Evolutionary conservation across 495 filamentous ascomycete species (phyloP).

Genomic region (Aspergillus homomorphus): DNA sequence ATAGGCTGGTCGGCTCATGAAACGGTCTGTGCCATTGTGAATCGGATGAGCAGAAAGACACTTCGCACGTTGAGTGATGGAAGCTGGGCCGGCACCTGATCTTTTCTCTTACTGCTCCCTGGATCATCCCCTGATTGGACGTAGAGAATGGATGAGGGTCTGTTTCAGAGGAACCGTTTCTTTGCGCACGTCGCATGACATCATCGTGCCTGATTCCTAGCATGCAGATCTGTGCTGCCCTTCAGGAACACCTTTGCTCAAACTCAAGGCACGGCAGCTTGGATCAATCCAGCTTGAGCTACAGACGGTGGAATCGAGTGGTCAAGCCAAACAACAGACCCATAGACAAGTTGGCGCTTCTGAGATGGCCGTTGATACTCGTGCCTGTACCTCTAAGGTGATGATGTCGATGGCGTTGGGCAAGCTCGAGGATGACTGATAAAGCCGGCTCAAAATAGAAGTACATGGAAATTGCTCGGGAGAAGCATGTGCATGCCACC

Average conservation of each 20-base stretch:
- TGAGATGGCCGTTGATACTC: neutral
- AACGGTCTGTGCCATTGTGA: neutral
- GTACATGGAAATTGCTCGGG: neutral
- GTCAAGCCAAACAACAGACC: no score
- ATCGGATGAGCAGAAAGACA: neutral
- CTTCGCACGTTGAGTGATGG: neutral
- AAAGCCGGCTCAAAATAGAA: neutral
- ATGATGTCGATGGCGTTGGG: slow-evolving; percentile 3
- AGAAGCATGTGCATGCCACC: neutral
- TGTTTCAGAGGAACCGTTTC: neutral
- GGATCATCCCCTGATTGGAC: neutral
- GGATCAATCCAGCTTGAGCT: no score
- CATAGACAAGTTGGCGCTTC: neutral
- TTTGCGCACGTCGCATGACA: neutral
- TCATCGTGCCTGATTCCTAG: neutral
- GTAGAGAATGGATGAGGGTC: neutral
- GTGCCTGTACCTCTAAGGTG: neutral
- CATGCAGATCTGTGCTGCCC: neutral
- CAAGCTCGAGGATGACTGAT: neutral
- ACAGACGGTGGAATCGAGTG: neutral
- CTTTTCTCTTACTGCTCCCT: neutral
- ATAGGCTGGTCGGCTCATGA: neutral
- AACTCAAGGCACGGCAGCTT: neutral
- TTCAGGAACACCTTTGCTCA: neutral
- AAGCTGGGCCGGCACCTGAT: neutral